phyloP scores from a whole-genome alignment of 2,329 filamentous ascomycete species.

The Paraconiothyrium sp. region DNA sequence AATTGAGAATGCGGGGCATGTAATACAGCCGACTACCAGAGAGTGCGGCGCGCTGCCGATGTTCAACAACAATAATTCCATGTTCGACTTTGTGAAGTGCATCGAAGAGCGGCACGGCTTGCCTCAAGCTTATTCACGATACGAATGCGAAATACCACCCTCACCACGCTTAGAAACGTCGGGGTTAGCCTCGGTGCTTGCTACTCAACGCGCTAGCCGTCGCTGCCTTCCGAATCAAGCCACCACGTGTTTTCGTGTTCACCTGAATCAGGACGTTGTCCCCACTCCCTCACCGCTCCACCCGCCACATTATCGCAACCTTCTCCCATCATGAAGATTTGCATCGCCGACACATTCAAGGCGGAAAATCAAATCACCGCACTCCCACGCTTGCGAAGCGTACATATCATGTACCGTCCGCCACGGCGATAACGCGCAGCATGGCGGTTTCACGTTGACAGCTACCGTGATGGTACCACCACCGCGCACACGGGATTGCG shows the following conservation, averaged over 20 bases:
- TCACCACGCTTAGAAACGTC: neutral
- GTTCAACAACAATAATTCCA: neutral
- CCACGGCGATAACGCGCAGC: neutral
- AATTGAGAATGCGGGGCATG: slow-evolving; percentile 11
- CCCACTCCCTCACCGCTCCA: neutral
- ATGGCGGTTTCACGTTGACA: neutral
- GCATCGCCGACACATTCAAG: neutral
- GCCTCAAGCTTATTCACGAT: too few relatives aligned
- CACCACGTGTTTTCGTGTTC: slow-evolving; percentile 9
- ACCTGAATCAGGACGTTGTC: neutral
- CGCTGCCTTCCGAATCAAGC: neutral
- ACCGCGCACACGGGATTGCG: neutral
- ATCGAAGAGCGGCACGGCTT: too few relatives aligned
- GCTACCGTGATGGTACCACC: neutral
- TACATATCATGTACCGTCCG: neutral
- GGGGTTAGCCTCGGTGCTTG: neutral
- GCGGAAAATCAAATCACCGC: neutral
- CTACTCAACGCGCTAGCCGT: neutral
- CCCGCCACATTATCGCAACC: neutral
- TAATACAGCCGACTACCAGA: neutral
- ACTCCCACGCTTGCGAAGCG: neutral
- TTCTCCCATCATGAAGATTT: neutral
- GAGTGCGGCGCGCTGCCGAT: neutral
- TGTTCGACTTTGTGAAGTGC: neutral
- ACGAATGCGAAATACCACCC: too few relatives aligned